Conservation (phyloP, 306 rosid species). For the Prunus persica region DNA sequence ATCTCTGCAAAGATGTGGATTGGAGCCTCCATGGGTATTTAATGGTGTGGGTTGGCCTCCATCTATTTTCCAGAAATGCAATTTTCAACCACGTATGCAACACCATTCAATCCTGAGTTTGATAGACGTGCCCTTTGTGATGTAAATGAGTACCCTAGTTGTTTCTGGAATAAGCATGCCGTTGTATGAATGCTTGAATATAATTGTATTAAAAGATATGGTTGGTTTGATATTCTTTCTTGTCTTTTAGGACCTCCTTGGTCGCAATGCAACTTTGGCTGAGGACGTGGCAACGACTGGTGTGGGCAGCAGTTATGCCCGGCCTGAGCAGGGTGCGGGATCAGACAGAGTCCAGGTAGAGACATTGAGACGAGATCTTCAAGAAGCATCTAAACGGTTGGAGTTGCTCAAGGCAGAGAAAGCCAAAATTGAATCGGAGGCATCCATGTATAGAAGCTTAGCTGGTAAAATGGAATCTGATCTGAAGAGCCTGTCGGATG, state of each 20-base stretch:
- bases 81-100: background rate
- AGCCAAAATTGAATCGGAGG: conserved; percentile 70
- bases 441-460: conserved; percentile 51
- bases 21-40: too few relatives aligned
- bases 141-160: background rate
- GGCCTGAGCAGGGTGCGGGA: conserved; percentile 57
- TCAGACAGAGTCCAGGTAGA: conserved; percentile 68
- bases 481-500: conserved; percentile 84
- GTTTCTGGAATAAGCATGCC: background rate
- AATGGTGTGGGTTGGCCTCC: too few relatives aligned
- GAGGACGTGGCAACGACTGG: conserved; percentile 72
- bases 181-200: background rate
- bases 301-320: conserved; percentile 29
- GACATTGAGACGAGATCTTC: conserved; percentile 72
- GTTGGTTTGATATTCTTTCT: conserved; percentile 16
- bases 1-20: too few relatives aligned
- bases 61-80: background rate
- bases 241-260: conserved; percentile 63
- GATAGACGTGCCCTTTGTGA: background rate
- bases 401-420: conserved; percentile 75
- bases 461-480: conserved; percentile 91
- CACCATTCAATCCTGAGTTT: background rate
- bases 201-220: background rate
- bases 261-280: conserved; percentile 78
- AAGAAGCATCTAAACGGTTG: conserved; percentile 67